Evolutionary conservation across 352 stramenopile genomes (phyloP).

Genomic region (Pythium apleroticum): DNA sequence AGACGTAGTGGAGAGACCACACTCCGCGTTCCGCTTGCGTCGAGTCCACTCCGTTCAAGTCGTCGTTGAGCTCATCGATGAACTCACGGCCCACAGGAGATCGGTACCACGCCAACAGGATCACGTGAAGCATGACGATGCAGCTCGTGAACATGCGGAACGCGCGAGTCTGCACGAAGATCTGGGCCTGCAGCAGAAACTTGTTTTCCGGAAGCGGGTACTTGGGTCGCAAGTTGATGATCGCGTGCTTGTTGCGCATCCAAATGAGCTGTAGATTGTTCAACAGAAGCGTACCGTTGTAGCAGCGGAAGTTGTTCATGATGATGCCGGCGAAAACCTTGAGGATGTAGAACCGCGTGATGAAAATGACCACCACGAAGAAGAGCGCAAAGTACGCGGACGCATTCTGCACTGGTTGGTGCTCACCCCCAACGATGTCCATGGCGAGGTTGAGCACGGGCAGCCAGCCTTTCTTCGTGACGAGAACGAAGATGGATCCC

Average conservation of each 20-base stretch:
- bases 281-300: slow-evolving; percentile 78
- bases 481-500: slow-evolving; percentile 70
- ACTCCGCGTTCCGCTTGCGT: slow-evolving; percentile 34
- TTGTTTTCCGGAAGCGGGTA: slow-evolving; percentile 68
- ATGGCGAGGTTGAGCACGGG: slow-evolving; percentile 82
- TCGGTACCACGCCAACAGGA: slow-evolving; percentile 70
- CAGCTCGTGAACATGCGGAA: slow-evolving; percentile 67
- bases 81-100: slow-evolving; percentile 47
- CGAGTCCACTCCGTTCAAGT: slow-evolving; percentile 23
- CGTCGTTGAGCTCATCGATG: slow-evolving; percentile 34
- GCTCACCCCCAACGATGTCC: slow-evolving; percentile 71
- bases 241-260: slow-evolving; percentile 63
- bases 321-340: slow-evolving; percentile 82
- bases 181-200: slow-evolving; percentile 54
- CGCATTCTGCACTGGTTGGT: slow-evolving; percentile 68
- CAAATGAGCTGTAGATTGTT: slow-evolving; percentile 80
- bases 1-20: slow-evolving; percentile 82
- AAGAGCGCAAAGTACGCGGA: slow-evolving; percentile 82
- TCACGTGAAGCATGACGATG: slow-evolving; percentile 68
- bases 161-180: slow-evolving; percentile 61
- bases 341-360: slow-evolving; percentile 74
- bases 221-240: slow-evolving; percentile 68
- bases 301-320: slow-evolving; percentile 86
- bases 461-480: slow-evolving; percentile 87
- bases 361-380: slow-evolving; percentile 81